Conservation (phyloP, 2,329 filamentous ascomycete species). For the Gnomoniopsis smithogilvyi region DNA sequence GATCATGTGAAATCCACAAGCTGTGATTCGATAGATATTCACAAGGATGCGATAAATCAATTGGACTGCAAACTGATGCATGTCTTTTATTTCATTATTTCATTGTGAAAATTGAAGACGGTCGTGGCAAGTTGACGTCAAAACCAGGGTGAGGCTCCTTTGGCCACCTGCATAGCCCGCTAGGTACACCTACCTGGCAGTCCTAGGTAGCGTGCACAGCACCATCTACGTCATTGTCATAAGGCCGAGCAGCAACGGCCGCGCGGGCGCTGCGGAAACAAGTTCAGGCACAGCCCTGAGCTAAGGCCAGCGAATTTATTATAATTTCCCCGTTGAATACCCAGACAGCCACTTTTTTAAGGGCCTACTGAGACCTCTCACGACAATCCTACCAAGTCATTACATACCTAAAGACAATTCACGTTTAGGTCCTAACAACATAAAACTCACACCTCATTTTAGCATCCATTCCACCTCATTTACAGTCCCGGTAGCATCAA, state of each 20-base stretch:
- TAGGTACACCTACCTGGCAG: too few relatives aligned
- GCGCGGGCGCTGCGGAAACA: background rate
- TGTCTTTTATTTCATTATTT: too few relatives aligned
- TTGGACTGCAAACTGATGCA: too few relatives aligned
- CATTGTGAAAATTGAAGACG: too few relatives aligned
- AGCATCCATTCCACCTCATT: background rate
- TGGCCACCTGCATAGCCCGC: too few relatives aligned
- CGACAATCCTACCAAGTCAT: too few relatives aligned
- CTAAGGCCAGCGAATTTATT: background rate
- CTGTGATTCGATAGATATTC: too few relatives aligned
- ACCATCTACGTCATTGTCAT: constrained; percentile 4
- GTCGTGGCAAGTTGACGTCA: constrained; percentile 3
- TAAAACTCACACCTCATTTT: background rate
- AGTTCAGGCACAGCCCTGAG: background rate
- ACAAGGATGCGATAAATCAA: too few relatives aligned
- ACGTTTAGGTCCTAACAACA: background rate
- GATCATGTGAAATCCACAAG: too few relatives aligned
- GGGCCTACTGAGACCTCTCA: too few relatives aligned
- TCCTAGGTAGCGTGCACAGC: background rate
- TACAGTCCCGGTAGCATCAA: too few relatives aligned
- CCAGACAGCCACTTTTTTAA: too few relatives aligned
- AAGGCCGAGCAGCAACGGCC: background rate
- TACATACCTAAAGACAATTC: background rate
- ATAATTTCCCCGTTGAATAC: background rate
- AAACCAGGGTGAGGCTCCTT: constrained; percentile 7